Percentiles rank a stretch among this genome's conserved stretches.
Evolutionary conservation across 1,284 basidiomycete genomes (phyloP).

Genomic region (Vanrija sp.): DNA sequence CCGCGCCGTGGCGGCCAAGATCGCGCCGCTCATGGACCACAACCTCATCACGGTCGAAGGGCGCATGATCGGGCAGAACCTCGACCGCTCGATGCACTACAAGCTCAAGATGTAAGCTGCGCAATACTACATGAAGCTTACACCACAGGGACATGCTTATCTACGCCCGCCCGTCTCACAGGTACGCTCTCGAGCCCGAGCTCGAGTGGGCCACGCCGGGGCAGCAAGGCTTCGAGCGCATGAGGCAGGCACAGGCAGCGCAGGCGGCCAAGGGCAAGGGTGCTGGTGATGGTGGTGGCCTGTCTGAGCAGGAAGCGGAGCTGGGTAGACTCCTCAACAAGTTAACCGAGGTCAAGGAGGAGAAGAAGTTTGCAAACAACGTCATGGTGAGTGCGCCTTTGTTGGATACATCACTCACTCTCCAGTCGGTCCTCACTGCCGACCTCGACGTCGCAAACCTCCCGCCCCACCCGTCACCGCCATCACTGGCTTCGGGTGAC

Average conservation of each 20-base stretch:
- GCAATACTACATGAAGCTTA: neutral
- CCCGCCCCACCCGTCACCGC: conserved; percentile 55
- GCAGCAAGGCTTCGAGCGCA: conserved; percentile 53
- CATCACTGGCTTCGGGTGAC: conserved; percentile 61
- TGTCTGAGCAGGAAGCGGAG: conserved; percentile 8
- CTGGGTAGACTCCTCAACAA: conserved; percentile 51
- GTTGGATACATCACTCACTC: neutral
- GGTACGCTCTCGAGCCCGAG: conserved; percentile 60
- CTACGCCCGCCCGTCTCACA: conserved; percentile 58
- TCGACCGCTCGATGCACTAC: conserved; percentile 49
- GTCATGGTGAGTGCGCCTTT: conserved; percentile 51
- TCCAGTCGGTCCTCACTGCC: conserved; percentile 36
- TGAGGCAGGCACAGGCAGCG: conserved; percentile 16
- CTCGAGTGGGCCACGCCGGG: conserved; percentile 71
- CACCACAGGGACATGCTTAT: conserved; percentile 56
- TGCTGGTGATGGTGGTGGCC: conserved; percentile 7
- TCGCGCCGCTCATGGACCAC: conserved; percentile 68
- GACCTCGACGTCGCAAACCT: conserved; percentile 38
- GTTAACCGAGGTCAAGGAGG: conserved; percentile 71
- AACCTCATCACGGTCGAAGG: conserved; percentile 66
- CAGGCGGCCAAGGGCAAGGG: conserved; percentile 8
- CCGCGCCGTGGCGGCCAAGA: conserved; percentile 55
- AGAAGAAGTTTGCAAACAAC: conserved; percentile 57
- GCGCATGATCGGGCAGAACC: conserved; percentile 51
- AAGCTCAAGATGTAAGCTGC: conserved; percentile 57